These are phyloP conservation scores for Pleurostoma richardsiae DNA, from an alignment of 2,329 filamentous ascomycete genomes.

Conservation along the genomic window DNA sequence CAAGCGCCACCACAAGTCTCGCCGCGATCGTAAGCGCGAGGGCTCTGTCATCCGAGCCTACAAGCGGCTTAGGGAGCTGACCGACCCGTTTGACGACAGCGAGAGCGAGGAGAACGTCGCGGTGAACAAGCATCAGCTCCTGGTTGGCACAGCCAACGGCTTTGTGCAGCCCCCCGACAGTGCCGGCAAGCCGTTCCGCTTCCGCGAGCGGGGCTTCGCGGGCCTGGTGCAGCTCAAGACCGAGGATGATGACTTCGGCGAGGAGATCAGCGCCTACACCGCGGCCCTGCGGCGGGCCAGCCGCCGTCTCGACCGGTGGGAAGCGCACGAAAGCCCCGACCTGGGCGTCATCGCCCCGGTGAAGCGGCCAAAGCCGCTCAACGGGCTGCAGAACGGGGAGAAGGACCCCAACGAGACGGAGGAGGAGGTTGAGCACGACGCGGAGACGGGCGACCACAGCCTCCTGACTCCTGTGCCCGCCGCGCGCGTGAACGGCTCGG, in stretches of 20 bases:
- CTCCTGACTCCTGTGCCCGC: constrained; percentile 6
- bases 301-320: constrained; percentile 68
- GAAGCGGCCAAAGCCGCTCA: constrained; percentile 30
- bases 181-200: constrained; percentile 24
- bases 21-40: constrained; percentile 45
- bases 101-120: constrained; percentile 48
- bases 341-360: constrained; percentile 40
- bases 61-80: constrained; percentile 53
- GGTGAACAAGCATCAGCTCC: constrained; percentile 21
- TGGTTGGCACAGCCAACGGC: constrained; percentile 10
- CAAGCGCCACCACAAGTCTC: constrained; percentile 57
- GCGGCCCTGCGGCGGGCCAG: constrained; percentile 59
- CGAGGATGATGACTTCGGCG: constrained; percentile 71
- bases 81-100: constrained; percentile 56
- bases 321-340: constrained; percentile 37
- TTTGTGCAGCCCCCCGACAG: constrained; percentile 8
- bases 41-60: constrained; percentile 64
- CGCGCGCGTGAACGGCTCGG: constrained; percentile 23
- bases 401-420: constrained; percentile 24
- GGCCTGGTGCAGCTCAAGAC: constrained; percentile 57
- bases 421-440: constrained; percentile 22
- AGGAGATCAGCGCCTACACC: constrained; percentile 63
- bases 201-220: constrained; percentile 54
- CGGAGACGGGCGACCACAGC: constrained; percentile 9
- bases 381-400: constrained; percentile 16